Evolutionary conservation across 345 rosid genomes (phyloP), one percentile per base, ranked within the genome.

Genomic region (Gossypium thurberi): DNA sequence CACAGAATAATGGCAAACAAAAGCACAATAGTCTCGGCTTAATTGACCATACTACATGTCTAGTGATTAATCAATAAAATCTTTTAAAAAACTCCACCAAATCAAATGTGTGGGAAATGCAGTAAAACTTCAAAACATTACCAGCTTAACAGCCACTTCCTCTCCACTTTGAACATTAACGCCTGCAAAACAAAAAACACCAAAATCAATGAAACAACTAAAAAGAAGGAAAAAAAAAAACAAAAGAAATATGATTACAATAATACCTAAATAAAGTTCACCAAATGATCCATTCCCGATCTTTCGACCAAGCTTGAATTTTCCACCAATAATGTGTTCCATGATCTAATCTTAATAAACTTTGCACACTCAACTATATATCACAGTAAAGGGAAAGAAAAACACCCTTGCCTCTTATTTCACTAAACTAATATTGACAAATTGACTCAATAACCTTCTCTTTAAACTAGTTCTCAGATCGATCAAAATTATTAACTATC

Each of bases 201-300:
- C 43, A 40, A 61, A 46, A 15, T 12, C 26, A 73, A 42, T 47
- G 42, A 40, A 60, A 63, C n/a, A 18, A 8, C 3, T 23, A 14
- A 15, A 58, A 25, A 58, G 17, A 10, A 57, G 10, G 23, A 1
- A 12, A 13, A 23, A 57, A 10, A 57, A 0, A 55, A 2, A 55
- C 21, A 20, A 21, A 44, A 8, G 12, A 44, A 44, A 74, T 11
- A 28, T 1, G 2, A 8, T 11, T 2, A 51, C 12, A 6, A 73
- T 8, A 40, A 69, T 83, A 94, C 98, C 97, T 74, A 92, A 77
- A 83, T 85, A 92, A 14, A 94, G 88, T 76, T 94, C 97, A 53
- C 98, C 98, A 71, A 94, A 92, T 12, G 97, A 92, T 81, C 98
- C 98, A 80, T 93, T 92, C 62, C 97, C 98, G 81, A 94, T 93